phyloP scores from a whole-genome alignment of 2,329 filamentous ascomycete species.

The Colletotrichum sp. region DNA sequence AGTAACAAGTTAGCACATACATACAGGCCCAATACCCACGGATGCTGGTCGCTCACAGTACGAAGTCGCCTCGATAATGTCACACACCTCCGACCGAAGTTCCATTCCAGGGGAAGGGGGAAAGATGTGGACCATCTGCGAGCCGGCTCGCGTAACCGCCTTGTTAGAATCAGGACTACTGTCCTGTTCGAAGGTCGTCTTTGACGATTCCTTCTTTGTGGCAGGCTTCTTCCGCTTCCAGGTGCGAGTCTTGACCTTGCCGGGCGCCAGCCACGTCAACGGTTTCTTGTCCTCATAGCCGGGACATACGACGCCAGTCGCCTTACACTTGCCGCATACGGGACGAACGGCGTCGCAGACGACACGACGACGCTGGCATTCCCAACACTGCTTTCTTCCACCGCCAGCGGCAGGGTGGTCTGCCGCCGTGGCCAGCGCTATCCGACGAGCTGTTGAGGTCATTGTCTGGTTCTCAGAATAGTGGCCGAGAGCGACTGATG shows the following conservation, averaged over 20 bases:
- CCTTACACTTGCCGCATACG: conserved; percentile 39
- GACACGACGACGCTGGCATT: conserved; percentile 41
- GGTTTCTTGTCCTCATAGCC: conserved; percentile 44
- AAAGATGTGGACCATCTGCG: not conserved
- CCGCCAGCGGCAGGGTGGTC: not conserved
- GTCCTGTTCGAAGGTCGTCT: not conserved
- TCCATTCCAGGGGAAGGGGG: not conserved
- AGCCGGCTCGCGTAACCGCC: not conserved
- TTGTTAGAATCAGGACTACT: not conserved
- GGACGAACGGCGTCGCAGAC: conserved; percentile 43
- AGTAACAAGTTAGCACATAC: not conserved
- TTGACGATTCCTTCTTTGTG: not conserved
- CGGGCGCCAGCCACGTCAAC: conserved; percentile 40
- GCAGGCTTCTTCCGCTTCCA: conserved; percentile 16
- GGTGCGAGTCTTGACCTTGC: conserved; percentile 35
- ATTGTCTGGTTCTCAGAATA: not conserved
- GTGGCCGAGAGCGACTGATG: not conserved
- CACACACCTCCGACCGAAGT: conserved; percentile 2
- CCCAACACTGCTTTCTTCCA: conserved; percentile 41
- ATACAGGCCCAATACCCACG: not conserved
- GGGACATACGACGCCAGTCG: conserved; percentile 37
- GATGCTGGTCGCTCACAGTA: conserved; percentile 8
- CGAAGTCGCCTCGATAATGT: conserved; percentile 9
- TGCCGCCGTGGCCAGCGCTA: not conserved
- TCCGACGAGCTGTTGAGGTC: not conserved